A percentile compares a stretch with the other conserved stretches of the same genome.
phyloP scores from a whole-genome alignment of 768 basidiomycete species.

The Trametes cubensis region DNA sequence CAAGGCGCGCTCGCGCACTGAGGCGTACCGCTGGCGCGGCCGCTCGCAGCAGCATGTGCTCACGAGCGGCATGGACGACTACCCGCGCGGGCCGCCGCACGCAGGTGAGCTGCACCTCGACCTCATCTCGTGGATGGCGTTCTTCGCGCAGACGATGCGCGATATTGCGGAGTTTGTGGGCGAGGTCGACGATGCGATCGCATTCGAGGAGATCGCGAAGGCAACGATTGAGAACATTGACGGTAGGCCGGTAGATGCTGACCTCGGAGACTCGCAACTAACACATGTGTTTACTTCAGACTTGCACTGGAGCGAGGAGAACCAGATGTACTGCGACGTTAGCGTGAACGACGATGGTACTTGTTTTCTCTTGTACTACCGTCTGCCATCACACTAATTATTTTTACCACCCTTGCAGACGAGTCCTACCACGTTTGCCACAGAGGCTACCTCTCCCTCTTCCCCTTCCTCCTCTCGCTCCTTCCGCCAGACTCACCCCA shows the following conservation, averaged over 20 bases:
- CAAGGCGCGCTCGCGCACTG: constrained; percentile 79
- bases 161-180: constrained; percentile 87
- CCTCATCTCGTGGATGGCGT: constrained; percentile 94
- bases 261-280: not conserved
- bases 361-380: not conserved
- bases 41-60: constrained; percentile 84
- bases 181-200: constrained; percentile 79
- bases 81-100: constrained; percentile 87
- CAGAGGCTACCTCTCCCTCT: constrained; percentile 90
- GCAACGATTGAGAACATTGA: constrained; percentile 86
- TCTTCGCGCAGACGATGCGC: constrained; percentile 92
- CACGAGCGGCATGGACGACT: constrained; percentile 96
- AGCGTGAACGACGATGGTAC: constrained; percentile 85
- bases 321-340: constrained; percentile 93
- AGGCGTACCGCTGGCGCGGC: constrained; percentile 95
- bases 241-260: constrained; percentile 46
- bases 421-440: constrained; percentile 92
- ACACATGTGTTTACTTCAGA: constrained; percentile 47
- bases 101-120: constrained; percentile 93
- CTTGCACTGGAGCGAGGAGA: constrained; percentile 89
- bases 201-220: constrained; percentile 75
- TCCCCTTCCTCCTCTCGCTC: constrained; percentile 87
- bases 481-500: constrained; percentile 78
- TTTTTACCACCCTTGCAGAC: constrained; percentile 50
- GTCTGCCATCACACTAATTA: not conserved